Base-by-base conservation (phyloP, 805 yeast species). In the Candida andamanensis region DNA sequence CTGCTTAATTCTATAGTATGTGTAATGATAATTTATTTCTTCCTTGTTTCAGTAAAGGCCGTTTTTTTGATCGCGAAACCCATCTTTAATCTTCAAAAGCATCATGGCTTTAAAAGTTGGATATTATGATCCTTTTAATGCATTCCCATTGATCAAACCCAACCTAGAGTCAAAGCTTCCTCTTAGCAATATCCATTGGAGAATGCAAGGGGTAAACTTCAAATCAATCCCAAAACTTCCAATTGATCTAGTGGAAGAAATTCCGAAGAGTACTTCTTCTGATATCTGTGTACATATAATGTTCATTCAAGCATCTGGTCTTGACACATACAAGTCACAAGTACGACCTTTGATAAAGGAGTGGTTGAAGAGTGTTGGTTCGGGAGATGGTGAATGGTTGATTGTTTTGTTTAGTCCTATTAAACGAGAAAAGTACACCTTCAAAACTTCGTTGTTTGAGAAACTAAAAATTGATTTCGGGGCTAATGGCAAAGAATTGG, bases 271-370 rank as follows among this genome's bases (percentile, higher is more conserved):
- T 28, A 15, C 32, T 17, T 5, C 17, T 43, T 16, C 8, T 19
- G 57, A 67, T 4, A 76, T 83, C 1, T 77, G 80, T 43, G 60
- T 84, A 28, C 70, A 80, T 41, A 49, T 87, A 14, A 78, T 90
- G 63, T 72, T 89, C 35, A 67, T 90, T 6, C 71, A 71, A 34
- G 74, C 80, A 38, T 77, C 74, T 4, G 74, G 73, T 26, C 53
- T 81, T 13, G 97, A 90, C 11, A 74, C 74, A 1, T 90, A 90
- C 54, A 66, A 94, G 38, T 55, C 81, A 0, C 84, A 80, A 46
- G 86, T 83, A 1, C 71, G 98, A 24, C 95, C 95, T 1, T 61
- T 86, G 42, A 75, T 89, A 15, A 71, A 69, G 29, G 92, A 82
- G 43, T 92, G 98, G 97, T 61, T 84, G 16, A 63, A 69, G 27